These are phyloP conservation scores for Beta vulgaris DNA, from an alignment of 148 eudicot genomes.

Conservation along the genomic window DNA sequence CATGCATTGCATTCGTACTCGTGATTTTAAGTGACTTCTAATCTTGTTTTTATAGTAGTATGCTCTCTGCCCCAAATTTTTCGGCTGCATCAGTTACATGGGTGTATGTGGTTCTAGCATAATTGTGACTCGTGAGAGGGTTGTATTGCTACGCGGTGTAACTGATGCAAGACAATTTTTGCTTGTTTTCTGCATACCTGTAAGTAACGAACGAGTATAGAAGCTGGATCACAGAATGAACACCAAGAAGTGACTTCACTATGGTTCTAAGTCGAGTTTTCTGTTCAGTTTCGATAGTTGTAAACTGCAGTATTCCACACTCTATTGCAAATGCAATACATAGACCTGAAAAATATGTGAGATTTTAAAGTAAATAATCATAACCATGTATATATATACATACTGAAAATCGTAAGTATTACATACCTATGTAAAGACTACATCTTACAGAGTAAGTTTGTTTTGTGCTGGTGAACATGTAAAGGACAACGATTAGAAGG, in stretches of 20 bases:
- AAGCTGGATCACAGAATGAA: slow-evolving; percentile 40
- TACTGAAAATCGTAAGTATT: not conserved
- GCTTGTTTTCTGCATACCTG: slow-evolving; percentile 41
- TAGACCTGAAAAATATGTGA: slow-evolving; percentile 7
- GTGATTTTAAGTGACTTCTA: too few species aligned
- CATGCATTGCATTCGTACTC: too few species aligned
- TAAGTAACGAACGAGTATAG: slow-evolving; percentile 51
- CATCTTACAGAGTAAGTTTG: slow-evolving; percentile 69
- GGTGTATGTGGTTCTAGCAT: too few species aligned
- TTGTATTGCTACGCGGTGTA: too few species aligned
- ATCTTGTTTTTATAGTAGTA: too few species aligned
- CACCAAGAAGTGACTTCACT: slow-evolving; percentile 41
- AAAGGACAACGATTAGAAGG: slow-evolving; percentile 44
- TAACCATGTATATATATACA: not conserved
- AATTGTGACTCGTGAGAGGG: too few species aligned
- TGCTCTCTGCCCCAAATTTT: too few species aligned
- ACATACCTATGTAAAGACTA: slow-evolving; percentile 64
- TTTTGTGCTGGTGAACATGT: slow-evolving; percentile 76
- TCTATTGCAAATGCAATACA: slow-evolving; percentile 55
- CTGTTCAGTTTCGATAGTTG: slow-evolving; percentile 38
- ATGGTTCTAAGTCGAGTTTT: slow-evolving; percentile 34
- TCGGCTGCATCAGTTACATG: too few species aligned
- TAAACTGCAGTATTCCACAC: slow-evolving; percentile 36
- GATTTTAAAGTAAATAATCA: not conserved
- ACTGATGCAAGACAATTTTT: too few species aligned